phyloP scores from a whole-genome alignment of 2,329 filamentous ascomycete genomes.

The Pseudogymnoascus verrucosus region DNA sequence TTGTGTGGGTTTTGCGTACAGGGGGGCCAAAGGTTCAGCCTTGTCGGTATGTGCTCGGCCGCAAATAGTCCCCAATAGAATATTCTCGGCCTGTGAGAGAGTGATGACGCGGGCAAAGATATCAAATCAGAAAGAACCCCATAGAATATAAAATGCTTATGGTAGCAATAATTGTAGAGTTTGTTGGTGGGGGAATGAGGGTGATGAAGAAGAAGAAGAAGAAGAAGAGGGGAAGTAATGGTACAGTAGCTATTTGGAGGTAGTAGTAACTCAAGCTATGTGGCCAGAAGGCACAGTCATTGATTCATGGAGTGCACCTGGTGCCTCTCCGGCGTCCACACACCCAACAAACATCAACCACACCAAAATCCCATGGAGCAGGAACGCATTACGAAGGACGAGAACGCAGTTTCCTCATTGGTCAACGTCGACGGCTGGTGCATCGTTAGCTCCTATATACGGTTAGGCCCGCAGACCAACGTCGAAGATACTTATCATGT shows the following conservation, averaged over 20 bases:
- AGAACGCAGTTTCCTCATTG: constrained; percentile 1
- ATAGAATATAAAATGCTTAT: constrained; percentile 2
- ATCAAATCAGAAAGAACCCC: background rate
- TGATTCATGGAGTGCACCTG: background rate
- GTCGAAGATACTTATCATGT: constrained; percentile 4
- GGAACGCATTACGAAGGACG: background rate
- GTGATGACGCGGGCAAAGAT: background rate
- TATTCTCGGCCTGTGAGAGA: background rate
- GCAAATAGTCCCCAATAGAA: constrained; percentile 6
- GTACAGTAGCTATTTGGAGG: background rate
- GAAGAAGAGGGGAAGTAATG: background rate
- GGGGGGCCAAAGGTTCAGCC: background rate
- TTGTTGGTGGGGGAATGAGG: background rate
- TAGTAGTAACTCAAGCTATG: background rate
- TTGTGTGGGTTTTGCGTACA: background rate
- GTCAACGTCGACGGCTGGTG: background rate
- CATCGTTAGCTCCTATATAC: background rate
- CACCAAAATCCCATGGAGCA: background rate
- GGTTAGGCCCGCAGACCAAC: background rate
- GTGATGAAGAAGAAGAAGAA: background rate
- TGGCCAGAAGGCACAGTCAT: constrained; percentile 4
- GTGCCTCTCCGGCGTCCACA: background rate
- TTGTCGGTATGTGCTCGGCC: background rate
- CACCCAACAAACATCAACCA: no score
- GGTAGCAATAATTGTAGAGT: background rate